Conservation (phyloP, 345 rosid genomes). For the Arabidopsis thaliana region DNA sequence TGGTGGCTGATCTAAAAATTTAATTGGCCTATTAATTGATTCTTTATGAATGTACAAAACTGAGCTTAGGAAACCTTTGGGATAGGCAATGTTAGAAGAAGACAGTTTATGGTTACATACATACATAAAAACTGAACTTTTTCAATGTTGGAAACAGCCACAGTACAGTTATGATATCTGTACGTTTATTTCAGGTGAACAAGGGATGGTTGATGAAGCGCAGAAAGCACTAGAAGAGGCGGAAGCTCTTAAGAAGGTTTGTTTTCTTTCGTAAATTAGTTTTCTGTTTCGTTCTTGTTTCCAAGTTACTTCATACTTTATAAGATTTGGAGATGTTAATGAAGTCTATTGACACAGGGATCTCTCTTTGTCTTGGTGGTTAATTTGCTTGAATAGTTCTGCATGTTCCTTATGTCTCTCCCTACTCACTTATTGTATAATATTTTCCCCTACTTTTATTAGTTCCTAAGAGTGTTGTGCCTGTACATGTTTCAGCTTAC, state of each 20-base stretch:
- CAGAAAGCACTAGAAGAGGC: conserved; percentile 99
- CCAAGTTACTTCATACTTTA: not conserved
- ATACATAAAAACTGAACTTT: not conserved
- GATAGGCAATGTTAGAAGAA: conserved; percentile 15
- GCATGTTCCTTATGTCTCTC: conserved; percentile 15
- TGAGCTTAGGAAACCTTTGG: conserved; percentile 7
- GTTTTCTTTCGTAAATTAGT: conserved; percentile 6
- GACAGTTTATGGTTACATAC: conserved; percentile 10
- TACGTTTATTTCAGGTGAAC: conserved; percentile 67
- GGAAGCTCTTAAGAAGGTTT: conserved; percentile 98
- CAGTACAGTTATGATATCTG: not conserved
- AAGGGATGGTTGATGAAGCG: conserved; percentile 99
- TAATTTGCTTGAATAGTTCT: conserved; percentile 12
- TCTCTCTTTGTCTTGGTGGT: conserved; percentile 10
- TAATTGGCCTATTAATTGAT: not conserved
- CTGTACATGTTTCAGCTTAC: conserved; percentile 61
- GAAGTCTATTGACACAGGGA: not conserved
- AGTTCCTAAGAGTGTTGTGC: conserved; percentile 27
- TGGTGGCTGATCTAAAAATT: not conserved
- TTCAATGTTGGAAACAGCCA: conserved; percentile 15
- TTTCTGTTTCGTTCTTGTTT: conserved; percentile 12
- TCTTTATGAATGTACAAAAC: not conserved
- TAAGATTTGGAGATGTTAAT: conserved; percentile 16
- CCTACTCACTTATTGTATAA: not conserved
- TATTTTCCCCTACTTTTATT: not conserved